Evolutionary conservation across 352 stramenopile genomes (phyloP), one percentile per base, ranked within the genome.

Genomic region (Pythium aphanidermatum): DNA sequence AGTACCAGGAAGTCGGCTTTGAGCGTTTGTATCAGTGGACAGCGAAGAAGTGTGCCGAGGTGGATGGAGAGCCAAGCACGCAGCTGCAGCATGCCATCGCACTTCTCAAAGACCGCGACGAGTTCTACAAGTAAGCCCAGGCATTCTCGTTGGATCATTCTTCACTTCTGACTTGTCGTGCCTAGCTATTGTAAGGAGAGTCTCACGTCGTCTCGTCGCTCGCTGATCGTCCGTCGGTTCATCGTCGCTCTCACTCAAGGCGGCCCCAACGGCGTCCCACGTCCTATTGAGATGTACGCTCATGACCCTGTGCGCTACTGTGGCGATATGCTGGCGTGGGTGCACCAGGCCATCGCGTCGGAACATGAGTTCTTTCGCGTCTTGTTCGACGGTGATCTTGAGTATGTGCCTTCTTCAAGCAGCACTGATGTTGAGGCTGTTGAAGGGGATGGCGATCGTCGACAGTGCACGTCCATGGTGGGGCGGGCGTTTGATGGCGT

Each of bases 11-110:
- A 39, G 55, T 63, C n/a, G 88, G 83, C 0, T 95, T 93, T 45
- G 75, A 95, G 50, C 50, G 71, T 16, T 51, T 96, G 44, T 96
- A 96, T 60, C 55, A 81, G 21, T 97, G 87, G 87, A 85, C 93
- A 5, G 72, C 85, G 11, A 67, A 57, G 20, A 81, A 92, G 26
- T 95, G 86, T 52, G 63, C 59, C 5, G 61, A 83, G 35, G 65
- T 92, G 25, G 73, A 85, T 12, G 60, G 52, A 33, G 80, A 94
- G 35, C 71, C 79, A 9, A 85, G 68, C 52, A 64, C 48, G 14
- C 42, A 73, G 41, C 46, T 95, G 37, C 77, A 90, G 52, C 74
- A 69, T 39, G 82, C 77, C 5, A 83, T 93, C 34, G 46, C 54
- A 2, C 44, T 87, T 34, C 65, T 96, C 0, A 67, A 60, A 9